phyloP scores from a whole-genome alignment of 257 asterid species.

The Gardenia jasminoides region DNA sequence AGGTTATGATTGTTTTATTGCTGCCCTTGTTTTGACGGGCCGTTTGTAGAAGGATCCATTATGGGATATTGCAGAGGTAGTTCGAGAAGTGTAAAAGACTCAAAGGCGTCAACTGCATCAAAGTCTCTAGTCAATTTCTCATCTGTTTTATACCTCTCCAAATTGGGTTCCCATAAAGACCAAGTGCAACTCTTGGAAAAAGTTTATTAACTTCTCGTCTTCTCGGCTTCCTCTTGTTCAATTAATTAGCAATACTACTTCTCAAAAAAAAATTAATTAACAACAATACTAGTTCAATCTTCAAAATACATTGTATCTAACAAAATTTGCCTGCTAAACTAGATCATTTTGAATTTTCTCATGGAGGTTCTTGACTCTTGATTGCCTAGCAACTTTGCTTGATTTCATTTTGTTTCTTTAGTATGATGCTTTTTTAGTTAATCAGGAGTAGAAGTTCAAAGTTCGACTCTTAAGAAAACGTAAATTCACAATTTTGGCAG shows the following conservation, averaged over 20 bases:
- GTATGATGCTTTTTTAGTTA: too few species aligned
- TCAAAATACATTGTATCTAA: not conserved
- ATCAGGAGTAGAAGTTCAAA: too few species aligned
- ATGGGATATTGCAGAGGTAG: not conserved
- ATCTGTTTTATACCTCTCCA: not conserved
- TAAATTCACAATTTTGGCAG: not conserved
- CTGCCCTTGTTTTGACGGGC: not conserved
- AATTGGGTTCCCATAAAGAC: not conserved
- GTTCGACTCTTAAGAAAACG: too few species aligned
- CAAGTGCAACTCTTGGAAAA: not conserved
- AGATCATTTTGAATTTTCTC: not conserved
- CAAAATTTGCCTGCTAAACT: not conserved
- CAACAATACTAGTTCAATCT: not conserved
- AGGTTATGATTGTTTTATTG: constrained; percentile 9
- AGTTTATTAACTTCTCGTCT: too few species aligned
- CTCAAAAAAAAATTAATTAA: too few species aligned
- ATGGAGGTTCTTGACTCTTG: not conserved
- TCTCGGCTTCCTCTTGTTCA: not conserved
- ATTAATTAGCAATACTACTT: too few species aligned
- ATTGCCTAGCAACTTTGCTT: not conserved
- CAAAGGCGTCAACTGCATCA: constrained; percentile 7
- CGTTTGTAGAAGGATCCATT: not conserved
- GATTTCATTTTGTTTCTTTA: not conserved
- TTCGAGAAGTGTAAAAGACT: constrained; percentile 16
- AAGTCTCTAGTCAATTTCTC: not conserved